Evolutionary conservation across 805 yeast genomes (phyloP), one percentile per base, ranked within the genome.

Genomic region (Ogataea degrootiae): DNA sequence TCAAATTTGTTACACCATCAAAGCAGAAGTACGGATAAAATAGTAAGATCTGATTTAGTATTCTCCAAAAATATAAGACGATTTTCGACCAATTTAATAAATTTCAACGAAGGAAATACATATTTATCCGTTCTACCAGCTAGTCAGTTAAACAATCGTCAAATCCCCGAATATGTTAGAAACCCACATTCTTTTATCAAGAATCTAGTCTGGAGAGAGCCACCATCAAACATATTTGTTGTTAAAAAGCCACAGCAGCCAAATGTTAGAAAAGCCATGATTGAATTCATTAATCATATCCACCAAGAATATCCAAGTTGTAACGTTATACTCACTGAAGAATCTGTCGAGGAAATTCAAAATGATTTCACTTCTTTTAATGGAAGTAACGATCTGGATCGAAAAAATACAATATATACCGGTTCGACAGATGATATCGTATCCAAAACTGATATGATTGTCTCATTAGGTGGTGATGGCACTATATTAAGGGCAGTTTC

Each of bases 381-480:
- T 21, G n/a, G 21, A 22, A 34, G 23, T 21, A n/a, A 9, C 14
- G 21, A 35, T 17, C 4, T 11, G 11, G 42, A 39, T 12, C 11
- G 16, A 33, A 47, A 49, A 61, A 75, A 66, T 55, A 56, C 68
- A 6, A 55, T 87, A 1, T 80, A 73, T 58, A 78, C 91, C 0
- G 94, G 95, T 0, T 57, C 76, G 4, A 65, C 65, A 16, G 67
- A 71, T 11, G 85, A 82, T 9, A 79, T 89, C 39, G 74, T 80
- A 1, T 57, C 70, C 11, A 86, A 82, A 56, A 79, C 96, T 0
- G 98, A 91, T 60, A 65, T 91, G 39, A 69, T 91, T 36, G 90
- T 91, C 8, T 86, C 96, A 0, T 66, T 91, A 37, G 98, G 98
- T n/a, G 98, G 98, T 17, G 98, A 91, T 65, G 98, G 98, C 5